These are phyloP conservation scores for Lactarius hatsudake DNA, from an alignment of 768 basidiomycete genomes.

Conservation along the genomic window DNA sequence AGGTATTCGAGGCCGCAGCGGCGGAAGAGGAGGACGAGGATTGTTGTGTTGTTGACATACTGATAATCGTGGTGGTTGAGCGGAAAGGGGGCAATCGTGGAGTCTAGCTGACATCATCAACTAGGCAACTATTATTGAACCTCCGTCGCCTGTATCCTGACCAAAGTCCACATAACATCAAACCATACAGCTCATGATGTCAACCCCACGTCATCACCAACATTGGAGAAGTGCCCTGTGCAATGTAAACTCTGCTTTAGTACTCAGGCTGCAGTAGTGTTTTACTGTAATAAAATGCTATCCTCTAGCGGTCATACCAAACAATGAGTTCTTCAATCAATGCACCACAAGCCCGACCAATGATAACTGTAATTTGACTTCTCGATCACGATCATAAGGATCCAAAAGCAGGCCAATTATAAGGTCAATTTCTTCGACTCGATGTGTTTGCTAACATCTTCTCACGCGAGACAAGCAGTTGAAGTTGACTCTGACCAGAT, in stretches of 20 bases:
- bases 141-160: not conserved
- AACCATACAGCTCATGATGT: not conserved
- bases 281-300: too few species aligned
- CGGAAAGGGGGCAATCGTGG: not conserved
- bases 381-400: not conserved
- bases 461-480: not conserved
- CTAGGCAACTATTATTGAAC: not conserved
- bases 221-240: too few species aligned
- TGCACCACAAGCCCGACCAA: not conserved
- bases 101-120: conserved; percentile 1
- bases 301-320: not conserved
- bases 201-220: not conserved
- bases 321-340: not conserved
- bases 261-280: too few species aligned
- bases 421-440: not conserved
- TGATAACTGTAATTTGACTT: not conserved
- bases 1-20: not conserved
- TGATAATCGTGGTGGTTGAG: conserved; percentile 1
- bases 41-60: not conserved
- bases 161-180: not conserved
- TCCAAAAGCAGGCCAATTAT: not conserved
- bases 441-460: not conserved
- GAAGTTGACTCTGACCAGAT: too few species aligned
- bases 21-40: not conserved
- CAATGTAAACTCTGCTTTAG: too few species aligned